Evolutionary conservation across 1,284 basidiomycete species (phyloP), one percentile per base, ranked within the genome.

Genomic region (Marasmius fiardii): DNA sequence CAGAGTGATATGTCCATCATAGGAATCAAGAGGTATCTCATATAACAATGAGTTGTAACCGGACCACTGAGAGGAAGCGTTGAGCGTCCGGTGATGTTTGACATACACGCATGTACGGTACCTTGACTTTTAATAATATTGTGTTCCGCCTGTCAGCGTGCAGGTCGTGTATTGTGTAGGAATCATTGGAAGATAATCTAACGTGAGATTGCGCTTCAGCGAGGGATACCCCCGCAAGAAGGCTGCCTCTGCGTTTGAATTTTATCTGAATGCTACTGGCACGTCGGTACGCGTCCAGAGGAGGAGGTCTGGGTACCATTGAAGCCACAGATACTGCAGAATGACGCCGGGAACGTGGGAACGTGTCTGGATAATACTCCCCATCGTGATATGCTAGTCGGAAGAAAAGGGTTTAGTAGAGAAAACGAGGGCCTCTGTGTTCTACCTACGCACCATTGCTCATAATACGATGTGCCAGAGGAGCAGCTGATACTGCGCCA

Each of bases 31-130:
- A 0, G 88, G 88, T 41, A 90, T 84, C 64, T 88, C 84, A 63
- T 90, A 90, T 45, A 84, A 88, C 66, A 89, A 77, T 5, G 87
- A 79, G 34, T 75, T 71, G 64, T 88, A 88, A 0, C 87, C 87
- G 44, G 78, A 72, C 88, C 88, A 90, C 88, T 90, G 52, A 20
- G 43, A 53, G 35, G 37, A 18, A 26, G 49, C 43, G 24, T 21
- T 20, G 41, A 53, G 21, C 28, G 18, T 47, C 18, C 24, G 26
- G 12, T 7, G 21, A 43, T 23, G 28, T 31, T 31, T 31, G 10
- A 26, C 26, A 18, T 16, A 24, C 39, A 16, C 11, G 34, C 8
- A 18, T 16, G 23, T 6, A 26, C 70, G 74, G 39, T 63, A 86
- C 88, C 68, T 80, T 77, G 54, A 90, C 72, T 68, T 78, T 83